Evolutionary conservation across 768 basidiomycete species (phyloP).

Genomic region (Rhizopogon rudus): DNA sequence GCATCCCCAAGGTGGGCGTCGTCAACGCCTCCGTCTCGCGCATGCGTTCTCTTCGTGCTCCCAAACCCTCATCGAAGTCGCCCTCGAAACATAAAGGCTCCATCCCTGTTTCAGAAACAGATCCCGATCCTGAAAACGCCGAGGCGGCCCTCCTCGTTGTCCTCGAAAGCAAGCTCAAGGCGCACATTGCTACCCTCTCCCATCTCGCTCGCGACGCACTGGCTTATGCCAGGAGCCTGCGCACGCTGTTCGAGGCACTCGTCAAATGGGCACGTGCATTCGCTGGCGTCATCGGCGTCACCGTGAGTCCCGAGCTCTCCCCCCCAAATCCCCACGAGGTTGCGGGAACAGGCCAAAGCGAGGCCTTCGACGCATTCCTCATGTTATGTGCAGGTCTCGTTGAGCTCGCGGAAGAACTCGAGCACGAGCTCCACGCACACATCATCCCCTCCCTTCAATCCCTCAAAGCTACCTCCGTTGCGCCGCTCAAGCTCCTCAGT

Average conservation of each 20-base stretch:
- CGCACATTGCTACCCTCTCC: slow-evolving; percentile 53
- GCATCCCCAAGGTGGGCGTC: slow-evolving; percentile 34
- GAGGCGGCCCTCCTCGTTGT: slow-evolving; percentile 47
- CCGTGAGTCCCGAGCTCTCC: slow-evolving; percentile 28
- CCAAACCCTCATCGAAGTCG: slow-evolving; percentile 14
- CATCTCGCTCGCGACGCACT: slow-evolving; percentile 57
- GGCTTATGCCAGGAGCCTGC: slow-evolving; percentile 57
- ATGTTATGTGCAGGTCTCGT: slow-evolving; percentile 52
- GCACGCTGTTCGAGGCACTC: slow-evolving; percentile 43
- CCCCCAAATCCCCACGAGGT: slow-evolving; percentile 17
- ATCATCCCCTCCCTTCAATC: slow-evolving; percentile 55
- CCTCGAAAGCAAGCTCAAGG: slow-evolving; percentile 53
- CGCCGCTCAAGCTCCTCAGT: slow-evolving; percentile 61
- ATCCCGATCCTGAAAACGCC: slow-evolving; percentile 28
- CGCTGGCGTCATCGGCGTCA: slow-evolving; percentile 61
- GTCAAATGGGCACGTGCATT: slow-evolving; percentile 62
- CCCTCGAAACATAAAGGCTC: slow-evolving; percentile 21
- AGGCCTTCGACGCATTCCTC: slow-evolving; percentile 72
- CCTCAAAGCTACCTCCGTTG: slow-evolving; percentile 53
- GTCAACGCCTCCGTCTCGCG: slow-evolving; percentile 51
- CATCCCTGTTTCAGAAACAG: not conserved
- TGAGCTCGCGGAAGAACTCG: slow-evolving; percentile 48
- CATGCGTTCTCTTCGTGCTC: slow-evolving; percentile 48
- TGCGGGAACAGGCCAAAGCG: slow-evolving; percentile 25
- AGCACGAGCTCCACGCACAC: slow-evolving; percentile 45